A percentile compares a stretch with the other conserved stretches of the same genome.
phyloP scores from a whole-genome alignment of 805 yeast species.

The Hanseniaspora jakobsenii region DNA sequence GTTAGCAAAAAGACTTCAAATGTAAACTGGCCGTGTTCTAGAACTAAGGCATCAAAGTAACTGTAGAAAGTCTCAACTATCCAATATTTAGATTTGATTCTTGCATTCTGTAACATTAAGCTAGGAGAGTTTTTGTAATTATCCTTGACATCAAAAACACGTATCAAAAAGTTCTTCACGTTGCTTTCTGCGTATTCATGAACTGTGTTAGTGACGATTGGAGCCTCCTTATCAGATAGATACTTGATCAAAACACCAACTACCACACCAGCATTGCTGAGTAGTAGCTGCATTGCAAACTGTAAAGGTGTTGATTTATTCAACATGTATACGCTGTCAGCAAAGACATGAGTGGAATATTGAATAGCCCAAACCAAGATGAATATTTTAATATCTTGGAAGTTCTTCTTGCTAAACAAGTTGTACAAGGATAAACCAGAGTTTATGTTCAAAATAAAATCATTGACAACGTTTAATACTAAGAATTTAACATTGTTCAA shows the following conservation, averaged over 20 bases:
- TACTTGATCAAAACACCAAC: constrained; percentile 11
- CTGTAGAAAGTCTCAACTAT: neutral
- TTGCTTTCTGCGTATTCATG: neutral
- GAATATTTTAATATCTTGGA: constrained; percentile 1
- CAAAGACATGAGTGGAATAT: constrained; percentile 9
- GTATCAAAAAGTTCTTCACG: neutral
- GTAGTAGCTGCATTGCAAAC: constrained; percentile 1
- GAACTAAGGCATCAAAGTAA: neutral
- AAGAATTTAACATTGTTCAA: constrained; percentile 9
- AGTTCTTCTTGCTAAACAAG: constrained; percentile 7
- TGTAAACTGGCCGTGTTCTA: neutral
- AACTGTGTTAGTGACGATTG: neutral
- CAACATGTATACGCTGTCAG: constrained; percentile 13
- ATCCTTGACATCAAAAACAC: neutral
- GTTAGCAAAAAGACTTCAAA: constrained; percentile 11
- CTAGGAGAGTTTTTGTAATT: neutral
- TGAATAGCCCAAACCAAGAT: constrained; percentile 10
- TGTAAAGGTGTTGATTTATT: constrained; percentile 9
- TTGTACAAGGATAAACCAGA: constrained; percentile 13
- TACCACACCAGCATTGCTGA: constrained; percentile 11
- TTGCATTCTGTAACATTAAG: neutral
- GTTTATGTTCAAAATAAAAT: constrained; percentile 12
- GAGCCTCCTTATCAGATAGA: neutral
- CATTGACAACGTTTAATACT: constrained; percentile 5
- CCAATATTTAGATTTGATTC: neutral